Evolutionary conservation across 768 basidiomycete species (phyloP).

Genomic region (Tylopilus sp.): DNA sequence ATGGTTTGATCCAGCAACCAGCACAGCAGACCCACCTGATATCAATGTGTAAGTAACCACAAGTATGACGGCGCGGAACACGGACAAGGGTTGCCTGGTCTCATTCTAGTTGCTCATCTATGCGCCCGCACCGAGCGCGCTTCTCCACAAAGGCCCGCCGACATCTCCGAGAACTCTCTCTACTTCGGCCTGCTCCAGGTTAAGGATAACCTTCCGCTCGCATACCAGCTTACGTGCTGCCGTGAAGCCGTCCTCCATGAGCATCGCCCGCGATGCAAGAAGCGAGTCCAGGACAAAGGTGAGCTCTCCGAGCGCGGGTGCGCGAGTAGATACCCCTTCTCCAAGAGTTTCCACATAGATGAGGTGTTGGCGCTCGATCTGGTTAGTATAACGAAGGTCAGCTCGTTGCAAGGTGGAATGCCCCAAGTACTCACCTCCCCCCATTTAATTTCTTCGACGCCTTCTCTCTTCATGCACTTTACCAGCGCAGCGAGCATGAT

Average conservation of each 20-base stretch:
- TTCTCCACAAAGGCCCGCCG: conserved; percentile 69
- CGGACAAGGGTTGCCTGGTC: too few species aligned
- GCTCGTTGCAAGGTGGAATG: neutral
- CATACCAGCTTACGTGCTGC: conserved; percentile 52
- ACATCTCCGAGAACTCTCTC: conserved; percentile 82
- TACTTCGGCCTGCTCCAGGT: conserved; percentile 80
- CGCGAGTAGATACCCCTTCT: conserved; percentile 52
- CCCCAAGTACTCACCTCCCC: conserved; percentile 51
- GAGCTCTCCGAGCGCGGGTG: conserved; percentile 63
- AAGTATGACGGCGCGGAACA: too few species aligned
- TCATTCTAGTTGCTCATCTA: conserved; percentile 1
- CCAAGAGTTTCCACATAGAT: conserved; percentile 65
- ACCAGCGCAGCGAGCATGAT: conserved; percentile 83
- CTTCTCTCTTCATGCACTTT: conserved; percentile 77
- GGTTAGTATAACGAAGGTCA: conserved; percentile 2
- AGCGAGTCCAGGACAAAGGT: conserved; percentile 69
- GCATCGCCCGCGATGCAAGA: conserved; percentile 70
- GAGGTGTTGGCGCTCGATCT: conserved; percentile 77
- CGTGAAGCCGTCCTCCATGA: conserved; percentile 62
- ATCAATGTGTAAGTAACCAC: too few species aligned
- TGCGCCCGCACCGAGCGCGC: conserved; percentile 29
- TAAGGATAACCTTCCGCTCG: conserved; percentile 75
- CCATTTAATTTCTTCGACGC: conserved; percentile 87
- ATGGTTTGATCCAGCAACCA: too few species aligned
- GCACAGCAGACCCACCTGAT: too few species aligned